Conservation (phyloP, 768 basidiomycete genomes). For the Serendipita vermifera region DNA sequence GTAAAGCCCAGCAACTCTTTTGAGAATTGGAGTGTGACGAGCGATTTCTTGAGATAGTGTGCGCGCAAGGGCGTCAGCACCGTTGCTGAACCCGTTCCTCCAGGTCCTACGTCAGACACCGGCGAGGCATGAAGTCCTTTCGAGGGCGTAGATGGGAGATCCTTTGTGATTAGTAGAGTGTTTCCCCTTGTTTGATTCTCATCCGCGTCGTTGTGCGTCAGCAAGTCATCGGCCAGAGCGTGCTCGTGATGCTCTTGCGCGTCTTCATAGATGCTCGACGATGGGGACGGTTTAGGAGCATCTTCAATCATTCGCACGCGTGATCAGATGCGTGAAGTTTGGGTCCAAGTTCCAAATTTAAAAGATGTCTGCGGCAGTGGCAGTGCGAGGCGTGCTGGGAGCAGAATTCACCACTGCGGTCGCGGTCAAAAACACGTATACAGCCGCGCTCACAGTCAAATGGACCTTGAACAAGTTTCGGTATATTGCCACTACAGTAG, state of each 20-base stretch:
- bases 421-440: no score
- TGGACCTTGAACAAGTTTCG: background rate
- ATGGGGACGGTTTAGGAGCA: background rate
- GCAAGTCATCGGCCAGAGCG: background rate
- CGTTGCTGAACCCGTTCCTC: background rate
- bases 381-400: background rate
- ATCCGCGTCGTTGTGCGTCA: background rate
- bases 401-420: no score
- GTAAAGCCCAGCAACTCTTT: slow-evolving; percentile 63
- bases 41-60: slow-evolving; percentile 95
- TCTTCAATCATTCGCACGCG: slow-evolving; percentile 3
- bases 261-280: background rate
- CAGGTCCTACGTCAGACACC: slow-evolving; percentile 1
- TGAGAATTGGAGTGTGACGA: slow-evolving; percentile 74
- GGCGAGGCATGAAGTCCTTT: background rate
- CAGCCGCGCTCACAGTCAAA: background rate
- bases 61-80: slow-evolving; percentile 76
- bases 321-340: no score
- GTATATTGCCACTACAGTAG: slow-evolving; percentile 4
- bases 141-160: background rate
- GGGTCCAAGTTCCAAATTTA: background rate
- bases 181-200: background rate
- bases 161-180: background rate
- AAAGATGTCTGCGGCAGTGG: slow-evolving; percentile 1
- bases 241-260: background rate